phyloP scores from a whole-genome alignment of 164 flowering plant genomes.

The Berberis thunbergii region DNA sequence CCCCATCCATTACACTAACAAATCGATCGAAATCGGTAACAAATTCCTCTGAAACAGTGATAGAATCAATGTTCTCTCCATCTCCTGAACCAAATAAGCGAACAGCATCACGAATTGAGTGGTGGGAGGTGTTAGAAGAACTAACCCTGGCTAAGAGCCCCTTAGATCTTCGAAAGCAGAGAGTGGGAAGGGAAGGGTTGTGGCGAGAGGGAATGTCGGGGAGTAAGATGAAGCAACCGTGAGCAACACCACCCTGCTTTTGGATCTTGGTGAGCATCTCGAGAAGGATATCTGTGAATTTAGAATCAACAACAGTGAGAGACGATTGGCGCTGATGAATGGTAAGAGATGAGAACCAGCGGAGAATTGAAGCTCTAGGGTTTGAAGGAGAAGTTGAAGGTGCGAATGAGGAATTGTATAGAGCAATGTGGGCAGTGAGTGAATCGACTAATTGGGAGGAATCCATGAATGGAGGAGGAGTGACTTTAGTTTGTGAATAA shows the following conservation, averaged over 20 bases:
- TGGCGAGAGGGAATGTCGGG: conserved; percentile 55
- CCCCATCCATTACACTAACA: conserved; percentile 54
- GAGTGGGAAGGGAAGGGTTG: conserved; percentile 35
- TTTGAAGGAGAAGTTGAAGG: conserved; percentile 17
- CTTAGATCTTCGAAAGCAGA: conserved; percentile 54
- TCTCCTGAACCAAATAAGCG: conserved; percentile 51
- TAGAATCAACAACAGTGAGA: conserved; percentile 50
- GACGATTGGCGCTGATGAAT: conserved; percentile 59
- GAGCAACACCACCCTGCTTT: conserved; percentile 31
- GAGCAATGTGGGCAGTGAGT: too few relatives aligned
- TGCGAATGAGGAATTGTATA: too few relatives aligned
- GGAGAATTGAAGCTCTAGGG: conserved; percentile 57
- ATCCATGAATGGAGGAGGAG: too few relatives aligned
- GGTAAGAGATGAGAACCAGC: conserved; percentile 76
- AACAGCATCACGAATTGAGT: conserved; percentile 24
- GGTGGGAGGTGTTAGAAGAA: conserved; percentile 28
- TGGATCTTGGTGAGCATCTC: conserved; percentile 59
- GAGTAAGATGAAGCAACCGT: conserved; percentile 55
- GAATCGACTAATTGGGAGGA: too few relatives aligned
- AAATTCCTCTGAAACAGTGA: conserved; percentile 52
- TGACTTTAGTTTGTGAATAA: too few relatives aligned
- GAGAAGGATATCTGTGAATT: conserved; percentile 19
- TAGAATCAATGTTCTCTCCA: conserved; percentile 51
- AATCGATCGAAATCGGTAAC: conserved; percentile 55
- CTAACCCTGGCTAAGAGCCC: conserved; percentile 55